Evolutionary conservation across 345 rosid species (phyloP).

Genomic region (Citrus trifoliata): DNA sequence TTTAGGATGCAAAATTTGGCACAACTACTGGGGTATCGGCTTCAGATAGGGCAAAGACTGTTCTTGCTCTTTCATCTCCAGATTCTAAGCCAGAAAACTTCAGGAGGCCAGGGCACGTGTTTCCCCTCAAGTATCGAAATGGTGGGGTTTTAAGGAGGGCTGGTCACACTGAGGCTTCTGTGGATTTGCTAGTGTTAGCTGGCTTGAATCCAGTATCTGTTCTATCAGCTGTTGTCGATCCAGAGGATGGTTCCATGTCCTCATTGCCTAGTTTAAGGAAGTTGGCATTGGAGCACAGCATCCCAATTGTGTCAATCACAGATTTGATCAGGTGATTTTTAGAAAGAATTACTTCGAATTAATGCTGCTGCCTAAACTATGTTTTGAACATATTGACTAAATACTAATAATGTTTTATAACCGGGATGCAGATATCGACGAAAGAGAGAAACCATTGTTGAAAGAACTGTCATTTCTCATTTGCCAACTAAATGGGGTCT

Average conservation of each 20-base stretch:
- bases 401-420: too few species aligned
- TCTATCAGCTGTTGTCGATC: constrained; percentile 66
- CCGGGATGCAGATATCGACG: constrained; percentile 51
- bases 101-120: constrained; percentile 88
- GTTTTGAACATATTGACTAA: not conserved
- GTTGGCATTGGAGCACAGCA: constrained; percentile 48
- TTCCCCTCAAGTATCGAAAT: constrained; percentile 76
- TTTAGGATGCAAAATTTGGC: constrained; percentile 67
- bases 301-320: constrained; percentile 69
- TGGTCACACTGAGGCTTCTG: constrained; percentile 87
- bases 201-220: constrained; percentile 64
- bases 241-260: constrained; percentile 69
- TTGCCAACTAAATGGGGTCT: constrained; percentile 86
- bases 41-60: constrained; percentile 69
- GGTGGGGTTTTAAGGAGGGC: constrained; percentile 91
- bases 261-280: constrained; percentile 44
- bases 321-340: constrained; percentile 65
- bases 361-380: not conserved
- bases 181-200: constrained; percentile 62
- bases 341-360: not conserved
- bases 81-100: constrained; percentile 63
- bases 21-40: constrained; percentile 76
- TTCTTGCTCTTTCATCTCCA: constrained; percentile 60
- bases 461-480: constrained; percentile 56
- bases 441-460: constrained; percentile 78